Conservation (phyloP, 2,329 filamentous ascomycete genomes). For the Nothophaeocryptopus gaeumannii region DNA sequence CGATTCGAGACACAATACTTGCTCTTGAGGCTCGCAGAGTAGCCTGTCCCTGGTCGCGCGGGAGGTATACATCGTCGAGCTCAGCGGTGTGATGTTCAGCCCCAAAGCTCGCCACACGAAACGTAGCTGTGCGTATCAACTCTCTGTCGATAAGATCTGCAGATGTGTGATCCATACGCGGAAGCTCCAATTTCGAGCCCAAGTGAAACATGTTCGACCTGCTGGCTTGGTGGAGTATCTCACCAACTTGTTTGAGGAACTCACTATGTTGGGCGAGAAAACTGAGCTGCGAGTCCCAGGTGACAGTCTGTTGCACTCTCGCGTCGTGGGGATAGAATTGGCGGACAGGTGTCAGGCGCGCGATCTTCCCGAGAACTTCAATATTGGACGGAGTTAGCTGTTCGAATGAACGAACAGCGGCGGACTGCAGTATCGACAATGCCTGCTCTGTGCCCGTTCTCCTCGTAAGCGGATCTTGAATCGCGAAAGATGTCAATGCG, state of each 20-base stretch:
- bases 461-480: conserved; percentile 58
- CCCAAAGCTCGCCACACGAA: conserved; percentile 32
- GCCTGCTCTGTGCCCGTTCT: conserved; percentile 61
- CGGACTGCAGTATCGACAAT: conserved; percentile 23
- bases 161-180: not conserved
- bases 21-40: conserved; percentile 5
- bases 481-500: conserved; percentile 57
- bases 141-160: conserved; percentile 10
- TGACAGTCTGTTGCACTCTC: conserved; percentile 44
- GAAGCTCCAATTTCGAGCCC: not conserved
- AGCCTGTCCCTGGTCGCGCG: conserved; percentile 14
- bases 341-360: conserved; percentile 35
- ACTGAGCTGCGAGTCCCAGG: conserved; percentile 43
- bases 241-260: conserved; percentile 23
- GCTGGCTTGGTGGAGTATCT: conserved; percentile 9
- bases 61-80: conserved; percentile 28
- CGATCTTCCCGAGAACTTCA: conserved; percentile 29
- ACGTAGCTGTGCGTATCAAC: conserved; percentile 2
- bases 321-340: conserved; percentile 45
- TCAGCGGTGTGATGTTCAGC: conserved; percentile 29
- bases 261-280: conserved; percentile 43
- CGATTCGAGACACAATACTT: conserved; percentile 1
- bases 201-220: conserved; percentile 5
- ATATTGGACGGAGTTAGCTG: conserved; percentile 21
- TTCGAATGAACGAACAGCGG: conserved; percentile 24